Evolutionary conservation across 768 basidiomycete genomes (phyloP), one percentile per base, ranked within the genome.

Genomic region (Mycena galopus): DNA sequence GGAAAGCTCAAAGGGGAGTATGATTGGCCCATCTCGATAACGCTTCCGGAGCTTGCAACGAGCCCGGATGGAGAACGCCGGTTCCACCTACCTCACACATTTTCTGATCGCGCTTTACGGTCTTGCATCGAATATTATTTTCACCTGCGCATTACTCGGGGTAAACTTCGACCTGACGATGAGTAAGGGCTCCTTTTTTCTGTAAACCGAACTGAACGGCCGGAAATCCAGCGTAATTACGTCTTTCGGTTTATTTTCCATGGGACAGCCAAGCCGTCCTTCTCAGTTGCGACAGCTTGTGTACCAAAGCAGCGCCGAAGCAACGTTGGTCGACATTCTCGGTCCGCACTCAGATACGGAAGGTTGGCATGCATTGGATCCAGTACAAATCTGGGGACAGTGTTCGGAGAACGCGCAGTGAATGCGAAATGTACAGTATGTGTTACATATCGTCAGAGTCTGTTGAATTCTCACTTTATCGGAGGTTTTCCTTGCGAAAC

Each of bases 401-500:
- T 63, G 5, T 74, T 67, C n/a, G 73, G 69, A 10, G 33, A 63
- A n/a, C 68, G 69, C 2, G 21, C 29, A 11, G 73, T 74, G 32
- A 50, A 71, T 39, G 65, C 65, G 14, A 67, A 71, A 60, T 71
- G 68, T 65, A 71, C 69, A n/a, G 73, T 67, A 65, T 53, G 51
- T n/a, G n/a, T 10, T 23, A 0, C 21, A 2, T 14, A 3, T 25
- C 14, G 17, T 44, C 17, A 17, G 25, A 11, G 4, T 32, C 16
- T 21, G 30, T 23, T 29, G 37, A 23, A 30, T 33, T 4, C 5
- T 50, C 16, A 7, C n/a, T 53, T 14, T 37, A 5, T 14, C 3
- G 33, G 25, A 73, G 72, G 63, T 69, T 10, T 74, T 71, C 47
- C 69, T 74, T 25, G 73, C 73, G 0, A 71, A 71, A 63, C 73